Base-by-base conservation (phyloP, 2,329 filamentous ascomycete genomes). In the Colletotrichum tropicicola region DNA sequence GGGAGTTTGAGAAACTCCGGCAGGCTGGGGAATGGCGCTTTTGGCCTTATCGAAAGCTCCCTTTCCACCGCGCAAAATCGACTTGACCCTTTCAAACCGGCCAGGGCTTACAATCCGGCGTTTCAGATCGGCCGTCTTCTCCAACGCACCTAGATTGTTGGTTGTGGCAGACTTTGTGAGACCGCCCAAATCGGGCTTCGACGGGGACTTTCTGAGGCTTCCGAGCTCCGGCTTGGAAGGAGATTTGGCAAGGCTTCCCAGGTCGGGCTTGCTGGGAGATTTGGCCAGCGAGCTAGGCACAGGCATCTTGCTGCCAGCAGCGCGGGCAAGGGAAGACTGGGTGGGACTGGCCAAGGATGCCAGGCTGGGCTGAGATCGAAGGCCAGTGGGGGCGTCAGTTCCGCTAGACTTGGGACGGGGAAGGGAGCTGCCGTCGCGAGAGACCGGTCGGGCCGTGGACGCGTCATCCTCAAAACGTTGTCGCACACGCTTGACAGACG, bases 341-440 rank as follows among this genome's bases (percentile, higher is more conserved):
- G 92, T 96, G 0, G 94, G 93, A 6, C 92, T 97, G 76, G 90
- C 87, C 28, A 95, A 80, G 64, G 82, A 89, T 66, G 83, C 81
- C 65, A 83, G 78, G 66, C 85, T 82, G 8, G 84, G 78, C 58
- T 84, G 80, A 1, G 83, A 77, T 25, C 81, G 82, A 21, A 83
- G 72, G 15, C 73, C 71, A 41, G 64, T 70, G 51, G 69, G 25
- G 32, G 72, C 68, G 67, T 83, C 71, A 76, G 79, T 72, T 76
- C 79, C 69, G 70, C 76, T 76, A 71, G 79, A 77, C 70, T 84
- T 83, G 45, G 85, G 81, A 25, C 80, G 79, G 47, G 85, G 82
- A 45, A 88, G 82, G 9, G 80, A 80, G 58, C 79, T 82, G 5
- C 73, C 79, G 62, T 86, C 83, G 27, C 82, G 81, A 13, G 89